Base-by-base conservation (phyloP, 768 basidiomycete genomes). In the Tricholoma furcatifolium region DNA sequence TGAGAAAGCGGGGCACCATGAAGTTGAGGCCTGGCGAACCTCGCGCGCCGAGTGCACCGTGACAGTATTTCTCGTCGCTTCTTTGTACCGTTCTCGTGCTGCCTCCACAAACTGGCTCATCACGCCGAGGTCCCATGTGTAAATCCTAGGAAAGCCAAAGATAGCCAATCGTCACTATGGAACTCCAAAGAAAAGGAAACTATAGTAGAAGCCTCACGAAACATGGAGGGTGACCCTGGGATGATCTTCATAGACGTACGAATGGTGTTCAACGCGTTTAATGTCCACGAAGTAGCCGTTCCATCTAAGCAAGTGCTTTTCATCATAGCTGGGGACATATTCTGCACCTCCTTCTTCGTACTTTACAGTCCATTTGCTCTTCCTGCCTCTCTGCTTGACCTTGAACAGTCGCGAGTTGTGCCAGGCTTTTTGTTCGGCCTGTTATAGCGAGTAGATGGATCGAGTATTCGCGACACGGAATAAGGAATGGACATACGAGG, bases 381-480 rank as follows among this genome's bases (percentile, higher is more conserved):
- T 58, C 10, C 72, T 72, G 47, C 63, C 70, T 39, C 63, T 69
- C 3, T 72, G 67, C 41, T 57, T 60, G 49, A 74, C 69, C 2
- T 58, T 51, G 48, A 74, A 73, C 20, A 74, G 68, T 8, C 65
- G 64, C 5, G 73, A 70, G 11, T 67, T 67, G 14, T 63, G 62
- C 74, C 74, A 76, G 20, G 75, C 69, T 39, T 74, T 65, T 50
- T 74, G 64, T 55, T 73, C 65, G 0, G 68, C 74, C 74, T 73
- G 38, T 4, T 34, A 32, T 10, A 12, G 17, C 32, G 21, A 30
- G 15, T 15, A 4, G 46, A 18, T 31, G 24, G 47, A 12, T 18
- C 7, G n/a, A 23, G 6, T n/a, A n/a, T n/a, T n/a, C n/a, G n/a
- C n/a, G n/a, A n/a, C n/a, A n/a, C n/a, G n/a, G n/a, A n/a, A n/a